These are phyloP conservation scores for Apiotrichum siamense DNA, from an alignment of 1,284 basidiomycete genomes.

Conservation along the genomic window DNA sequence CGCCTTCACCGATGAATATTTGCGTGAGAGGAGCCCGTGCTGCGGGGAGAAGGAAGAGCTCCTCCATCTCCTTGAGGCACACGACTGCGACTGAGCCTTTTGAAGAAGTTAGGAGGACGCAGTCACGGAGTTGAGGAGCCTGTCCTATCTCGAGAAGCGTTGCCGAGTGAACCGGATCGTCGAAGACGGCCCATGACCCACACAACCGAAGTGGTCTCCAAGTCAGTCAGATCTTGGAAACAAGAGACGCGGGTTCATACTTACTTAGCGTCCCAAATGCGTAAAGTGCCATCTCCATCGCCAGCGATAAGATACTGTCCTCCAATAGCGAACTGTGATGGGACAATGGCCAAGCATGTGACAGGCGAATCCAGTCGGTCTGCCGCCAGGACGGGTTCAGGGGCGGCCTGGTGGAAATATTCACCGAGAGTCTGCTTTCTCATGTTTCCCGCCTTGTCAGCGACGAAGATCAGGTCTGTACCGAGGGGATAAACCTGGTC, in stretches of 20 bases:
- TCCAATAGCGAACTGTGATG: slow-evolving; percentile 1
- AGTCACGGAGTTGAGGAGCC: slow-evolving; percentile 60
- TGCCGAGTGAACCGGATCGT: slow-evolving; percentile 48
- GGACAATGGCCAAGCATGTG: slow-evolving; percentile 24
- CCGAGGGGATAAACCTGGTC: slow-evolving; percentile 13
- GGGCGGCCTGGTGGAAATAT: slow-evolving; percentile 7
- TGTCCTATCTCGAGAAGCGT: slow-evolving; percentile 23
- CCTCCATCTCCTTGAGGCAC: slow-evolving; percentile 65
- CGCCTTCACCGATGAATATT: slow-evolving; percentile 63
- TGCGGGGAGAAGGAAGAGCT: slow-evolving; percentile 72
- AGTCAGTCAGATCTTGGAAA: not conserved
- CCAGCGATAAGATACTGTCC: slow-evolving; percentile 31
- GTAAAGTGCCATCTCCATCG: slow-evolving; percentile 41
- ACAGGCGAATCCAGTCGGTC: slow-evolving; percentile 33
- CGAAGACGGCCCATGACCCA: slow-evolving; percentile 40
- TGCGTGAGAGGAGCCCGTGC: slow-evolving; percentile 59
- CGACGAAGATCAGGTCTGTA: slow-evolving; percentile 9
- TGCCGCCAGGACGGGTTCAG: not conserved
- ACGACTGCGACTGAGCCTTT: slow-evolving; percentile 80
- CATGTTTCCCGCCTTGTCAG: slow-evolving; percentile 9
- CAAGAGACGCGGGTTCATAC: not conserved
- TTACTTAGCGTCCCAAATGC: slow-evolving; percentile 38
- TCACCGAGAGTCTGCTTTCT: slow-evolving; percentile 12
- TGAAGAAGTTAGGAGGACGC: slow-evolving; percentile 63
- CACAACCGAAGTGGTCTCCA: slow-evolving; percentile 25